Percentiles rank a stretch among this genome's conserved stretches.
These are phyloP conservation scores for Daucus carota DNA, from an alignment of 129 eudicot species.

Conservation along the genomic window DNA sequence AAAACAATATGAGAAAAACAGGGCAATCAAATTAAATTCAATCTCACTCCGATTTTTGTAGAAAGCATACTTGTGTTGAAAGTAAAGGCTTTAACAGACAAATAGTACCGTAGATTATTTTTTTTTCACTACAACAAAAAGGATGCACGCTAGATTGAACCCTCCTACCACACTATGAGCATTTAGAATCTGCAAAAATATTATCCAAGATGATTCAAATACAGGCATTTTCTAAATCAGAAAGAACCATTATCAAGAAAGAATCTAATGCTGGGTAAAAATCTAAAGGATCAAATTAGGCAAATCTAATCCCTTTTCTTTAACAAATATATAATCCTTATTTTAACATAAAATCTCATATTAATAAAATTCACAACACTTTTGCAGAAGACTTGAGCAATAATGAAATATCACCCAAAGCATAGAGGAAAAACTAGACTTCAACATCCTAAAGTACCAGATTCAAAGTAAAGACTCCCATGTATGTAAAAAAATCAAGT, in stretches of 20 bases:
- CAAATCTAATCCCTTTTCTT: not conserved
- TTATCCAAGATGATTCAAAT: not conserved
- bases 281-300: not conserved
- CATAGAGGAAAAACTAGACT: not conserved
- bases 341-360: not conserved
- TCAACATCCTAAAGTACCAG: not conserved
- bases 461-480: not conserved
- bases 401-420: not conserved
- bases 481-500: not conserved
- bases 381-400: not conserved
- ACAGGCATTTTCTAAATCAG: not conserved
- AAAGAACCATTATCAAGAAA: slow-evolving; percentile 2
- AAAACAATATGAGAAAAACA: not conserved
- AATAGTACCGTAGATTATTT: not conserved
- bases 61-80: not conserved
- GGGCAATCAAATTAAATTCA: not conserved
- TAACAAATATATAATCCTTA: not conserved
- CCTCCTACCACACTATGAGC: not conserved
- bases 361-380: not conserved
- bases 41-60: not conserved
- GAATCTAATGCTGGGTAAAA: slow-evolving; percentile 6
- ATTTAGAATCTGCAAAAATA: not conserved
- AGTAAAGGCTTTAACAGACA: not conserved
- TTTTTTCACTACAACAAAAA: not conserved
- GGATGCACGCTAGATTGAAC: slow-evolving; percentile 8